A percentile compares a stretch with the other conserved stretches of the same genome.
Evolutionary conservation across 2,329 filamentous ascomycete species (phyloP).

Genomic region (Pseudogymnoascus verrucosus): DNA sequence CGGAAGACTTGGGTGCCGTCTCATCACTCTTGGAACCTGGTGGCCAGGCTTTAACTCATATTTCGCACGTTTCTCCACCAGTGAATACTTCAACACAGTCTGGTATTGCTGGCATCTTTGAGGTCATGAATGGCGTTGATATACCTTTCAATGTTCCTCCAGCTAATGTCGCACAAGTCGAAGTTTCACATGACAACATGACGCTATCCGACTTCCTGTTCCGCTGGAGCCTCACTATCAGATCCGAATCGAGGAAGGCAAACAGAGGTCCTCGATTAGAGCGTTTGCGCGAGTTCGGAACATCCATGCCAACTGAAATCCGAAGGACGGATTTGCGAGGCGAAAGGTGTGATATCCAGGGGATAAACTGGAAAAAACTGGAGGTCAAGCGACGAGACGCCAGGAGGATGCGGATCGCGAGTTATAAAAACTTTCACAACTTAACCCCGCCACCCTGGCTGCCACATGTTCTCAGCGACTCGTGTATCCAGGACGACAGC

Average conservation of each 20-base stretch:
- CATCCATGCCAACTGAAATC: slow-evolving; percentile 21
- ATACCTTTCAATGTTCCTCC: slow-evolving; percentile 12
- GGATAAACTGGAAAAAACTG: slow-evolving; percentile 48
- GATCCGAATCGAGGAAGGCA: slow-evolving; percentile 12
- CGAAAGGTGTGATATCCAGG: slow-evolving; percentile 50
- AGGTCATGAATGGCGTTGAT: background rate
- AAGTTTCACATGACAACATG: slow-evolving; percentile 36
- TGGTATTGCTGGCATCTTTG: background rate
- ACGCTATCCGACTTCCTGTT: slow-evolving; percentile 43
- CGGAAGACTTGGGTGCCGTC: background rate
- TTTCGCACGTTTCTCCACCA: background rate
- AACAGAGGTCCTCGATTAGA: slow-evolving; percentile 16
- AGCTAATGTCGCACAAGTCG: slow-evolving; percentile 26
- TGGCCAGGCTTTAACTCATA: background rate
- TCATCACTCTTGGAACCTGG: background rate
- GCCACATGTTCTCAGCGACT: slow-evolving; percentile 7
- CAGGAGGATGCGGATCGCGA: slow-evolving; percentile 37
- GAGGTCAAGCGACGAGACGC: slow-evolving; percentile 43
- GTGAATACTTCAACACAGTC: slow-evolving; percentile 1
- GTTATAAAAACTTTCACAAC: slow-evolving; percentile 53
- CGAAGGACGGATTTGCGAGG: slow-evolving; percentile 43
- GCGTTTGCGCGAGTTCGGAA: slow-evolving; percentile 16
- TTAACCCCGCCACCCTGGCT: slow-evolving; percentile 15
- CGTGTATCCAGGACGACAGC: slow-evolving; percentile 16
- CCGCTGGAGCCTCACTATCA: slow-evolving; percentile 32